phyloP scores from a whole-genome alignment of 2,329 filamentous ascomycete genomes.

The Ophiostoma angusticollis region DNA sequence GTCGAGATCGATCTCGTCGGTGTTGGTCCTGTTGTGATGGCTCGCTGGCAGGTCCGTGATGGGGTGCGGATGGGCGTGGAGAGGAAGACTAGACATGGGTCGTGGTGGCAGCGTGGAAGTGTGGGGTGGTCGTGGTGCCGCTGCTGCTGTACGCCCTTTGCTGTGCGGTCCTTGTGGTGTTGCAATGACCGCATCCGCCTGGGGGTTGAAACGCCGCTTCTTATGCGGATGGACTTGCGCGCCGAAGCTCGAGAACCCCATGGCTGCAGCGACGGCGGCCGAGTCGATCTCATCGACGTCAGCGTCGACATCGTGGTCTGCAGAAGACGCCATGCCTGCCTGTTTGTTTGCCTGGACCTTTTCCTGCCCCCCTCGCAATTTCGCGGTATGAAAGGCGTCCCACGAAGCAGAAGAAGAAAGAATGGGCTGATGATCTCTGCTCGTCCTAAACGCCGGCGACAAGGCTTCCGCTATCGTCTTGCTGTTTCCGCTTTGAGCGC shows the following conservation, averaged over 20 bases:
- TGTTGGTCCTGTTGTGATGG: slow-evolving; percentile 19
- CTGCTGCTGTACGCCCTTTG: slow-evolving; percentile 7
- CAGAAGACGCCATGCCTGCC: not conserved
- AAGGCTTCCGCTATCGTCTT: no score
- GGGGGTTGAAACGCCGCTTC: slow-evolving; percentile 53
- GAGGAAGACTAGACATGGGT: slow-evolving; percentile 13
- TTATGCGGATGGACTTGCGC: slow-evolving; percentile 39
- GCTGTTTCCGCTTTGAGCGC: no score
- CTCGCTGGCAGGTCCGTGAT: not conserved
- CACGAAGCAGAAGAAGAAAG: no score
- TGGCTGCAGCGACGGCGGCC: slow-evolving; percentile 49
- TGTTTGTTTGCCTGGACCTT: not conserved
- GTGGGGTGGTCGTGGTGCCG: not conserved
- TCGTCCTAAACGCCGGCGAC: no score
- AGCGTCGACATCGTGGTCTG: slow-evolving; percentile 6
- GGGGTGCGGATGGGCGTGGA: slow-evolving; percentile 7
- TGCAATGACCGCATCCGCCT: slow-evolving; percentile 36
- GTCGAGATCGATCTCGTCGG: slow-evolving; percentile 34
- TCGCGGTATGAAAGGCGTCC: no score
- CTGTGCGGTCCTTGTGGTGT: slow-evolving; percentile 12
- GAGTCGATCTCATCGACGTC: slow-evolving; percentile 21
- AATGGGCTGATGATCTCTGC: no score
- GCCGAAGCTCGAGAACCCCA: slow-evolving; percentile 66
- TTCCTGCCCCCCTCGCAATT: no score
- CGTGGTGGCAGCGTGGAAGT: slow-evolving; percentile 1